Evolutionary conservation across 305 asterid species (phyloP).

Genomic region (Fraxinus paxiana): DNA sequence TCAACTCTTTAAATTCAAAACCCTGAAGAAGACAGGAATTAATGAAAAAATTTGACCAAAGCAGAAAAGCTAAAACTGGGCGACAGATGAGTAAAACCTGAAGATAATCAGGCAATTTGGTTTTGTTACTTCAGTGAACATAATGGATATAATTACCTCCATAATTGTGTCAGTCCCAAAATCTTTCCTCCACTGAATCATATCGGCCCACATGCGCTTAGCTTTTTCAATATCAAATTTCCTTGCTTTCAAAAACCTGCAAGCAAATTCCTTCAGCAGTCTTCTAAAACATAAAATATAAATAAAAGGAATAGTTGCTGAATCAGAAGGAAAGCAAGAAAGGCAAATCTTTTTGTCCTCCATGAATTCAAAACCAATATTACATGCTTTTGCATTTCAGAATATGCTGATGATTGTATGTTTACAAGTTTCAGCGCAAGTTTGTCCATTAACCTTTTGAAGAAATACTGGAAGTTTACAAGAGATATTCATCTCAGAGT

Average conservation of each 20-base stretch:
- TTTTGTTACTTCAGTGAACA: neutral
- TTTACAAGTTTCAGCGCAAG: neutral
- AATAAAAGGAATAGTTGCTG: conserved; percentile 8
- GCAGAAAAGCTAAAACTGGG: neutral
- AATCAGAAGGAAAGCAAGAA: conserved; percentile 21
- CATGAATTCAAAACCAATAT: neutral
- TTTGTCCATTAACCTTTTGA: neutral
- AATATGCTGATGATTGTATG: neutral
- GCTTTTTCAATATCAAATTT: conserved; percentile 82
- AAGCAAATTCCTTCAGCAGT: conserved; percentile 14
- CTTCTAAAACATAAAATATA: neutral
- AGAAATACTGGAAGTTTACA: neutral
- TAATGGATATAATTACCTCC: conserved; percentile 45
- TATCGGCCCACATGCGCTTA: conserved; percentile 95
- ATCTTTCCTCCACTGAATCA: conserved; percentile 96
- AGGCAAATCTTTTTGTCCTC: neutral
- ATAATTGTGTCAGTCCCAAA: conserved; percentile 71
- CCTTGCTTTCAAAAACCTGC: conserved; percentile 94
- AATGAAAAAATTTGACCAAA: neutral
- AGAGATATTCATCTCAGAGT: neutral
- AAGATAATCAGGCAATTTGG: neutral
- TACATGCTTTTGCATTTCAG: neutral
- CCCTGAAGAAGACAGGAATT: conserved; percentile 43
- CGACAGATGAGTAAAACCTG: neutral
- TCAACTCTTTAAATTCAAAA: conserved; percentile 72